Evolutionary conservation across 441 rosid genomes (phyloP).

Genomic region (Macaranga tanarius): DNA sequence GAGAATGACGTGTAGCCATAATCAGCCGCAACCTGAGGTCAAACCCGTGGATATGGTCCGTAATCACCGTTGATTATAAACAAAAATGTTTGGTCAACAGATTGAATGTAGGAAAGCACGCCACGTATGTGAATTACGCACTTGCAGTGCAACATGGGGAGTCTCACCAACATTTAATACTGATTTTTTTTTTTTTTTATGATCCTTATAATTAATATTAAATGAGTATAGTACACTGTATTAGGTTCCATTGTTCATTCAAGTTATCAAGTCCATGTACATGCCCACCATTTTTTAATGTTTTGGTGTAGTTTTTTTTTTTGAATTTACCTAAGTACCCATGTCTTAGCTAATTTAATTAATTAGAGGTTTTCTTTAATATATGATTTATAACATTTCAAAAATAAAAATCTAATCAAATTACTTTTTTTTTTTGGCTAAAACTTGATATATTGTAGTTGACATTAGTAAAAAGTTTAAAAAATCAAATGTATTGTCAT

Average conservation of each 20-base stretch:
- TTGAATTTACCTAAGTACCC: neutral
- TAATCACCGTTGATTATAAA: neutral
- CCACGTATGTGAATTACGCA: constrained; percentile 20
- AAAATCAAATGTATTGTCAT: too few species aligned
- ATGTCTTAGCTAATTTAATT: neutral
- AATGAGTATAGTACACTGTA: constrained; percentile 16
- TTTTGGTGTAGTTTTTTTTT: neutral
- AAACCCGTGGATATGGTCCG: too few species aligned
- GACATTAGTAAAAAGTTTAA: too few species aligned
- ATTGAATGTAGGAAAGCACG: constrained; percentile 5
- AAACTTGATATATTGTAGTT: too few species aligned
- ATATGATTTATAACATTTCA: too few species aligned
- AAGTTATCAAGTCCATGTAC: neutral
- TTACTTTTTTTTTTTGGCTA: too few species aligned
- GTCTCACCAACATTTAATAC: neutral
- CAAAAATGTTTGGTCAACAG: constrained; percentile 4
- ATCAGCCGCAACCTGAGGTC: constrained; percentile 14
- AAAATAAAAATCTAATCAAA: too few species aligned
- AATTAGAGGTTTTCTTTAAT: neutral
- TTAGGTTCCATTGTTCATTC: constrained; percentile 18
- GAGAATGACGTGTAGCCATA: constrained; percentile 5
- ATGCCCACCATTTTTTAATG: neutral
- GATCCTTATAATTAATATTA: neutral
- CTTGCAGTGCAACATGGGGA: constrained; percentile 15
- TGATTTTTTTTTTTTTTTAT: constrained; percentile 4